Conservation (phyloP, 179 eudicot species). For the Pouteria campechiana region DNA sequence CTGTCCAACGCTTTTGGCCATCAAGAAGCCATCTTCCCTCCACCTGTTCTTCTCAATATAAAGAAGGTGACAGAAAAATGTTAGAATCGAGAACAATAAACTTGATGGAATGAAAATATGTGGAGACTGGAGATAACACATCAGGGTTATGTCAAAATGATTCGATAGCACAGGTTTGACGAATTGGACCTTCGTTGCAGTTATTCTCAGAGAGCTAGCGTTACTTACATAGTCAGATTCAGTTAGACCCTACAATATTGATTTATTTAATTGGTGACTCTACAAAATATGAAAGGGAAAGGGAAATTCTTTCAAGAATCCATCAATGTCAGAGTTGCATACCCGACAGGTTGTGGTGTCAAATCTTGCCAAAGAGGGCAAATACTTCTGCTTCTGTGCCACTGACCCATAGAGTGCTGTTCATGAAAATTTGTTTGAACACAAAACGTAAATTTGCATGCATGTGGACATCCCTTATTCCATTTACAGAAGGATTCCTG, state of each 20-base stretch:
- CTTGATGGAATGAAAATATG: too few relatives aligned
- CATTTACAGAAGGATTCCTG: too few relatives aligned
- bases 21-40: conserved; percentile 93
- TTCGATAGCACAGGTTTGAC: too few relatives aligned
- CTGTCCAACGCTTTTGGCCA: conserved; percentile 99
- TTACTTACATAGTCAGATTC: conserved; percentile 97
- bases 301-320: not conserved
- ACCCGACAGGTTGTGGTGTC: conserved; percentile 88
- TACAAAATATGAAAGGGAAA: not conserved
- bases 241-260: conserved; percentile 53
- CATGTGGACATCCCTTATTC: too few relatives aligned
- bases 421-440: too few relatives aligned
- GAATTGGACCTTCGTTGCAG: conserved; percentile 65
- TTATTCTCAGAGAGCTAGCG: conserved; percentile 77
- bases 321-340: conserved; percentile 5
- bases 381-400: conserved; percentile 67
- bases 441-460: too few relatives aligned
- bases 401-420: conserved; percentile 80
- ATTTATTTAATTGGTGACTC: not conserved
- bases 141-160: too few relatives aligned
- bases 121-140: too few relatives aligned
- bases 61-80: conserved; percentile 2
- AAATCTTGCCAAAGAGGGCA: conserved; percentile 74
- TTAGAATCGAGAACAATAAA: not conserved
- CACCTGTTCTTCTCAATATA: conserved; percentile 45